phyloP scores from a whole-genome alignment of 2,329 filamentous ascomycete genomes.

The Penicillium aurantiogriseum region DNA sequence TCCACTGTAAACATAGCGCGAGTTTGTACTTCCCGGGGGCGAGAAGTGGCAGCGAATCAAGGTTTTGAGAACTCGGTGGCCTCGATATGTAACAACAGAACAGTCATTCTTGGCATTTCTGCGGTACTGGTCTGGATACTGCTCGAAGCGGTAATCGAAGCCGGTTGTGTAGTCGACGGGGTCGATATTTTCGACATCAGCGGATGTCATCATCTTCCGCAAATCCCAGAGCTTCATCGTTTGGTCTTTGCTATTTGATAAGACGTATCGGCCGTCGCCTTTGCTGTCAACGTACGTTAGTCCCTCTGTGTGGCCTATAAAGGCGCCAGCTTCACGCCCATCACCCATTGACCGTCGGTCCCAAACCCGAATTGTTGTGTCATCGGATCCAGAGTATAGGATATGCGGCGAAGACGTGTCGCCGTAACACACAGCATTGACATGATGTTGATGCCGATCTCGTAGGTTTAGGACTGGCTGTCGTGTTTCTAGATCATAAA shows the following conservation, averaged over 20 bases:
- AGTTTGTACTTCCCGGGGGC: constrained; percentile 79
- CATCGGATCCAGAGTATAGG: constrained; percentile 92
- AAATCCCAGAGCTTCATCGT: constrained; percentile 97
- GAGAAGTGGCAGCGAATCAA: constrained; percentile 95
- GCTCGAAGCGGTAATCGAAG: constrained; percentile 62
- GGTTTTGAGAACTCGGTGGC: constrained; percentile 83
- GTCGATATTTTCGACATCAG: constrained; percentile 55
- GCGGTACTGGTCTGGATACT: constrained; percentile 54
- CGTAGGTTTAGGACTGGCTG: constrained; percentile 70
- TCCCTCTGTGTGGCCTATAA: constrained; percentile 64
- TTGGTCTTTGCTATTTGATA: constrained; percentile 94
- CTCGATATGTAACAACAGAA: constrained; percentile 88
- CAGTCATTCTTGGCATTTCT: constrained; percentile 76
- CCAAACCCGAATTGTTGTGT: constrained; percentile 93
- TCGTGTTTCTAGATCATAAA: constrained; percentile 87
- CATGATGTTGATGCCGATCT: constrained; percentile 78
- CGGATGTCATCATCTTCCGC: constrained; percentile 78
- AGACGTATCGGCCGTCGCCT: constrained; percentile 82
- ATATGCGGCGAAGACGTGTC: constrained; percentile 87
- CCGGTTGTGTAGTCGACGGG: constrained; percentile 54
- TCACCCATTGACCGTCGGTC: constrained; percentile 71
- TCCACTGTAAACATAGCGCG: constrained; percentile 88
- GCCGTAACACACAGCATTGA: constrained; percentile 95
- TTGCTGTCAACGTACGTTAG: constrained; percentile 73
- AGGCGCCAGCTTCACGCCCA: constrained; percentile 62